These are phyloP conservation scores for Taphrina communis DNA, from an alignment of 1,139 yeast genomes.

Conservation along the genomic window DNA sequence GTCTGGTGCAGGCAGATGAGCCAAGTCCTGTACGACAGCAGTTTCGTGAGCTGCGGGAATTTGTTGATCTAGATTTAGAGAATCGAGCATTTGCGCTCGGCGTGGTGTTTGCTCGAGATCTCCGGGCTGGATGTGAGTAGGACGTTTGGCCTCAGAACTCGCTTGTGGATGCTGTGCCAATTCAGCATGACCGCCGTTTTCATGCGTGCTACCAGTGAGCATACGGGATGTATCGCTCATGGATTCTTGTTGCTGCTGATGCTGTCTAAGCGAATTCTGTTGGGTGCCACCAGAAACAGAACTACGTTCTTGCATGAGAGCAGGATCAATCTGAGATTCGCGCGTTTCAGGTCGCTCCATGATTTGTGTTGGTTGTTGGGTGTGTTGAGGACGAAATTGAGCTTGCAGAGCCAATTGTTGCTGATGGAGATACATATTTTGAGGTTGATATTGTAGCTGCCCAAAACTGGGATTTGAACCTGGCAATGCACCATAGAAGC, in stretches of 20 bases:
- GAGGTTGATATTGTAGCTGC: conserved; percentile 27
- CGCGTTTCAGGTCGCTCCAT: not conserved
- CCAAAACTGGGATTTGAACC: conserved; percentile 15
- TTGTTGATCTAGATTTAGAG: not conserved
- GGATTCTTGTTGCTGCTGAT: not conserved
- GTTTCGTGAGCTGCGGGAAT: not conserved
- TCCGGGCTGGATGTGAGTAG: conserved; percentile 7
- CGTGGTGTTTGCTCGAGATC: not conserved
- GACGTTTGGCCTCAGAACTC: not conserved
- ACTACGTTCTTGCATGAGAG: conserved; percentile 6
- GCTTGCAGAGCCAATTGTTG: conserved; percentile 25
- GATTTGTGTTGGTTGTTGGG: not conserved
- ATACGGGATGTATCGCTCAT: not conserved
- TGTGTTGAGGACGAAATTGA: conserved; percentile 1
- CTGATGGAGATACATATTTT: conserved; percentile 27
- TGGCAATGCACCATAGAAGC: conserved; percentile 9
- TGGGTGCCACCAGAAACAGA: not conserved
- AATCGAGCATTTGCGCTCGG: not conserved
- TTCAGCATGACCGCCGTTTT: not conserved
- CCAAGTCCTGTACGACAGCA: not conserved
- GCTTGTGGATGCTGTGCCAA: not conserved
- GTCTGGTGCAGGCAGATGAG: not conserved
- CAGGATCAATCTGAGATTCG: conserved; percentile 24
- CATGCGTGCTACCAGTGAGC: not conserved
- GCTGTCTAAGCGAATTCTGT: not conserved